A percentile compares a stretch with the other conserved stretches of the same genome.
Evolutionary conservation across 2,329 filamentous ascomycete genomes (phyloP).

Genomic region (Purpureocillium lavendulum): DNA sequence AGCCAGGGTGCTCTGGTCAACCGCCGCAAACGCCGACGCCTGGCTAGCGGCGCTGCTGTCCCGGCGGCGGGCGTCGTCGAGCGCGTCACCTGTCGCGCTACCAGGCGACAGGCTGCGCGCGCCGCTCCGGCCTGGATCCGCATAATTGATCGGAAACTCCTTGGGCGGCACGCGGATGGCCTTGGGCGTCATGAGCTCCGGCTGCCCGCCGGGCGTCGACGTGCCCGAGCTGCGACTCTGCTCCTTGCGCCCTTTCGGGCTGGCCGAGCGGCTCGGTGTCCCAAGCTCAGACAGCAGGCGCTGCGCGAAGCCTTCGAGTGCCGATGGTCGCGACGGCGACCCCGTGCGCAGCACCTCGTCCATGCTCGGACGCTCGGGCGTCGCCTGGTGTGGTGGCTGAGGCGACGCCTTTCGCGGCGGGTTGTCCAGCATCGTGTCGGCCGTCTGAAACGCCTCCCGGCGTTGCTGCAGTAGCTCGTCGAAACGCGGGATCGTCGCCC

Average conservation of each 20-base stretch:
- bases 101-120: conserved; percentile 33
- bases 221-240: conserved; percentile 20
- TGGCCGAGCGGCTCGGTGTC: conserved; percentile 41
- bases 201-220: conserved; percentile 17
- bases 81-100: conserved; percentile 14
- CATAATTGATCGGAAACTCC: conserved; percentile 31
- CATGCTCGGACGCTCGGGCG: conserved; percentile 32
- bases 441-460: conserved; percentile 55
- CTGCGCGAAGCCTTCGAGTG: conserved; percentile 54
- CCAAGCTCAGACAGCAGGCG: conserved; percentile 52
- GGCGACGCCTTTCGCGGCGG: conserved; percentile 18
- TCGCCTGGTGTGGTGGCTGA: conserved; percentile 21
- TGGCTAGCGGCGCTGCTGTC: conserved; percentile 36
- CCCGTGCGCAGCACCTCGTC: conserved; percentile 35
- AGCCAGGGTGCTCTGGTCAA: conserved; percentile 54
- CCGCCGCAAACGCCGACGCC: conserved; percentile 51
- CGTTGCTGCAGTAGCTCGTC: conserved; percentile 61
- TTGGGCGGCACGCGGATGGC: conserved; percentile 30
- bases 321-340: conserved; percentile 46
- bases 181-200: conserved; percentile 17
- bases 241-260: conserved; percentile 44
- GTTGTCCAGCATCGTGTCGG: conserved; percentile 37
- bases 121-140: conserved; percentile 22
- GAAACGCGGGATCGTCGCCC: conserved; percentile 59
- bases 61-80: conserved; percentile 6